Conservation (phyloP, 2,329 filamentous ascomycete genomes). For the Purpureocillium takamizusanense region DNA sequence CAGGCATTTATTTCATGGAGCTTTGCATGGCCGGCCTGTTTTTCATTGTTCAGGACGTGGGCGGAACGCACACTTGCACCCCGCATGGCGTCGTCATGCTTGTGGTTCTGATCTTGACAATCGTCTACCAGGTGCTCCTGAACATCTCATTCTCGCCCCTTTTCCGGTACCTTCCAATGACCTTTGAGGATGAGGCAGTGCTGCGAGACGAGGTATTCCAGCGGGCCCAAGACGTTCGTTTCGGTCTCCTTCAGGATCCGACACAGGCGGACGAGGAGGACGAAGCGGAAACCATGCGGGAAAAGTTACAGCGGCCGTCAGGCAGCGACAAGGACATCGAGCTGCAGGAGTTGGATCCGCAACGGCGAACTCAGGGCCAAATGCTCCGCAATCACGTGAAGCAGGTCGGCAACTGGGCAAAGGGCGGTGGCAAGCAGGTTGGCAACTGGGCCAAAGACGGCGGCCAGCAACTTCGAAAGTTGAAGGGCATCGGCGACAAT, state of each 20-base stretch:
- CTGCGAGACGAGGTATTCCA: constrained; percentile 86
- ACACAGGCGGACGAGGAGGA: constrained; percentile 39
- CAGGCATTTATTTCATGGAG: constrained; percentile 91
- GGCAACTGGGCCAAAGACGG: constrained; percentile 30
- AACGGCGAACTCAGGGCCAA: constrained; percentile 6
- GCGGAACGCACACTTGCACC: constrained; percentile 48
- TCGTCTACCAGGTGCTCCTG: constrained; percentile 69
- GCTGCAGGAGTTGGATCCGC: constrained; percentile 26
- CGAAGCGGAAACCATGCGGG: constrained; percentile 29
- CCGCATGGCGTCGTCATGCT: constrained; percentile 83
- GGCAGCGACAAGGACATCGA: constrained; percentile 29
- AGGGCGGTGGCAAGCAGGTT: constrained; percentile 17
- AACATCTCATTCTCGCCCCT: constrained; percentile 80
- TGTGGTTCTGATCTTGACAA: constrained; percentile 59
- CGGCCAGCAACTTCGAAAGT: constrained; percentile 37
- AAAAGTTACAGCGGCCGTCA: constrained; percentile 13
- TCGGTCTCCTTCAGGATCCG: constrained; percentile 49
- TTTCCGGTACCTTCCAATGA: constrained; percentile 84
- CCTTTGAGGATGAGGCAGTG: constrained; percentile 89
- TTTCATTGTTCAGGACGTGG: constrained; percentile 59
- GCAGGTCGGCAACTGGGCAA: constrained; percentile 38
- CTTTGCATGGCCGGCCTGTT: constrained; percentile 84
- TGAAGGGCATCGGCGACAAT: constrained; percentile 24
- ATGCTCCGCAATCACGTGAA: constrained; percentile 35
- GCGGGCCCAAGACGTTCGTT: constrained; percentile 61